A percentile compares a stretch with the other conserved stretches of the same genome.
phyloP scores from a whole-genome alignment of 192 early-diverging fungal genomes.

The Backusella parvicylindrica region DNA sequence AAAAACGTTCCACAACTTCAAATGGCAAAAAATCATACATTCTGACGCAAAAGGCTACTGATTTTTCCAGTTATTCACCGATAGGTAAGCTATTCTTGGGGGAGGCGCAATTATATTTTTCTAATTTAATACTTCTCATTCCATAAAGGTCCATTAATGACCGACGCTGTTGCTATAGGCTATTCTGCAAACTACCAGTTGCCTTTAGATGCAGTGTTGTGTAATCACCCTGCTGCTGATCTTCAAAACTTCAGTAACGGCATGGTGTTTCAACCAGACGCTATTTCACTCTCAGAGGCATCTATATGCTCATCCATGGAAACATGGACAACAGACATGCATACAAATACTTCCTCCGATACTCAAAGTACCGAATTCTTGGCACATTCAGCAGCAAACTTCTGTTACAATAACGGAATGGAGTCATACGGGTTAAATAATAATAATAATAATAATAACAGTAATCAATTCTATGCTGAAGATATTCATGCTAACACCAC shows the following conservation, averaged over 20 bases:
- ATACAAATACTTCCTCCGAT: neutral
- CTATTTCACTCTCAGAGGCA: neutral
- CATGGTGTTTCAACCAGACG: neutral
- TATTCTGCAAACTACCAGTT: neutral
- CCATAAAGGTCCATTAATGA: neutral
- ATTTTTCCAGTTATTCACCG: neutral
- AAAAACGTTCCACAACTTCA: neutral
- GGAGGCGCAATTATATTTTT: neutral
- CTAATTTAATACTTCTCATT: neutral
- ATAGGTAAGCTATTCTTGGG: neutral
- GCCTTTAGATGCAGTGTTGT: neutral
- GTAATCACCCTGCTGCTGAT: neutral
- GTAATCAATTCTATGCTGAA: neutral
- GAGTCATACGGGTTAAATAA: neutral
- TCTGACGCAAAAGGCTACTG: neutral
- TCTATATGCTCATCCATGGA: neutral
- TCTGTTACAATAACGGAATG: neutral
- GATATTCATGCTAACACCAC: neutral
- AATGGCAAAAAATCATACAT: neutral
- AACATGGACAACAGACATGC: neutral
- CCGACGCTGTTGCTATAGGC: neutral
- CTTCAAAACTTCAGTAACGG: neutral
- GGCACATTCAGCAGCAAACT: neutral
- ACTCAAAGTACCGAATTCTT: neutral
- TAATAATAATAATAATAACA: neutral